phyloP scores from a whole-genome alignment of 768 basidiomycete species.

The Boletus insuetus region DNA sequence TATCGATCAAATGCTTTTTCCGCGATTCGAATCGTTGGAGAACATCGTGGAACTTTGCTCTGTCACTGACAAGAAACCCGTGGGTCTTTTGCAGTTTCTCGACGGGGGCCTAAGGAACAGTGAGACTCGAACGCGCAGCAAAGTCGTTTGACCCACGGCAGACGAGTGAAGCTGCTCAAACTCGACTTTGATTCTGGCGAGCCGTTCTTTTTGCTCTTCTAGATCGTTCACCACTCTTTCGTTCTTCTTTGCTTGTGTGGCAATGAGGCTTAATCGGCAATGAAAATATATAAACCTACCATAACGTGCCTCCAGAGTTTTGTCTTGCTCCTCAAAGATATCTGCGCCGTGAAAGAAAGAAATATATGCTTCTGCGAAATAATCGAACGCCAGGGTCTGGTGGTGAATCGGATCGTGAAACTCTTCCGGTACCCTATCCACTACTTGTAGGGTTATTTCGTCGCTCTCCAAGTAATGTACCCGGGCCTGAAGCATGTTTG shows the following conservation, averaged over 20 bases:
- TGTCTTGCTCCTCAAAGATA: constrained; percentile 66
- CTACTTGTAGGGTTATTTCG: constrained; percentile 66
- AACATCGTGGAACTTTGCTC: constrained; percentile 75
- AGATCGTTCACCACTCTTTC: constrained; percentile 63
- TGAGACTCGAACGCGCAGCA: background rate
- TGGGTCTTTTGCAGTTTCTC: constrained; percentile 61
- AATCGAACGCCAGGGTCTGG: constrained; percentile 73
- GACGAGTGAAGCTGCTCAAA: constrained; percentile 57
- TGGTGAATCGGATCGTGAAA: constrained; percentile 76
- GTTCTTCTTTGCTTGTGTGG: constrained; percentile 60
- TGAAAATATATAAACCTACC: constrained; percentile 41
- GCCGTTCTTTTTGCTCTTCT: constrained; percentile 50
- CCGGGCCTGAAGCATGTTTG: constrained; percentile 24
- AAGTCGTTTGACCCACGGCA: constrained; percentile 42
- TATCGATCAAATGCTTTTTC: constrained; percentile 64
- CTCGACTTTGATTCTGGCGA: constrained; percentile 50
- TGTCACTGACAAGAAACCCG: constrained; percentile 64
- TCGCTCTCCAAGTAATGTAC: constrained; percentile 55
- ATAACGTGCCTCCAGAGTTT: constrained; percentile 71
- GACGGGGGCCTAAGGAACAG: constrained; percentile 51
- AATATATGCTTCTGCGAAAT: constrained; percentile 64
- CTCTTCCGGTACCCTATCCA: constrained; percentile 62
- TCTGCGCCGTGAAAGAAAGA: constrained; percentile 67
- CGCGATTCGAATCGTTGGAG: constrained; percentile 67
- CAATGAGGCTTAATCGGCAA: background rate